These are phyloP conservation scores for Centrapalus pauciflorus DNA, from an alignment of 129 eudicot species.

Conservation along the genomic window DNA sequence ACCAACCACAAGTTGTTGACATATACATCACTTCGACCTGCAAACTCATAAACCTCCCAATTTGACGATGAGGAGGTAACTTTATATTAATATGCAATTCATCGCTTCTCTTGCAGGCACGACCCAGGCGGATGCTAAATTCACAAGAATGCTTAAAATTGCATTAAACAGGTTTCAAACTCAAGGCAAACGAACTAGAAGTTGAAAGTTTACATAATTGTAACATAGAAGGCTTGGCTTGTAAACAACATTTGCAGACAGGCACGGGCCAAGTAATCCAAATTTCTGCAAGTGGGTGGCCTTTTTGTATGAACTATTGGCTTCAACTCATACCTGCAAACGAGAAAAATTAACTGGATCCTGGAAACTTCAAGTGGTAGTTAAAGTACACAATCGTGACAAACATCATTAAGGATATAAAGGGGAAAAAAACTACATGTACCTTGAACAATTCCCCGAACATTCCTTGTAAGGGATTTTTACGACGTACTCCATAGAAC, in stretches of 20 bases:
- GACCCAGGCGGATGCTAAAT: too few species aligned
- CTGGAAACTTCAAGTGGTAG: background rate
- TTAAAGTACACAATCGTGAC: background rate
- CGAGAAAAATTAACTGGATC: background rate
- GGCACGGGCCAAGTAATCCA: slow-evolving; percentile 6
- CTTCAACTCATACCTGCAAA: slow-evolving; percentile 26
- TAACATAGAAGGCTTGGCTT: background rate
- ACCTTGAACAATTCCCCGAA: slow-evolving; percentile 95
- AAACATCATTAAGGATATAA: background rate
- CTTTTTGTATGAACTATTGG: background rate
- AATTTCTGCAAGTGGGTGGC: background rate
- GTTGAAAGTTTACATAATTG: background rate
- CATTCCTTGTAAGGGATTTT: slow-evolving; percentile 79
- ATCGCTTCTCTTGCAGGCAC: too few species aligned
- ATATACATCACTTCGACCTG: too few species aligned
- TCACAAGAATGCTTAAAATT: background rate
- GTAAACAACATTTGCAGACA: background rate
- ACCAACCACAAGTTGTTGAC: too few species aligned
- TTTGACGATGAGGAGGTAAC: too few species aligned
- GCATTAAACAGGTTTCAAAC: background rate
- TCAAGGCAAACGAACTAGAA: background rate
- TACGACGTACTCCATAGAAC: slow-evolving; percentile 86
- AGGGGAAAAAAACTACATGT: slow-evolving; percentile 7
- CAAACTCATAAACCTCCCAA: too few species aligned
- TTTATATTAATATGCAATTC: too few species aligned